phyloP scores from a whole-genome alignment of 2,329 filamentous ascomycete genomes.

The Ophiostoma novo-ulmi region DNA sequence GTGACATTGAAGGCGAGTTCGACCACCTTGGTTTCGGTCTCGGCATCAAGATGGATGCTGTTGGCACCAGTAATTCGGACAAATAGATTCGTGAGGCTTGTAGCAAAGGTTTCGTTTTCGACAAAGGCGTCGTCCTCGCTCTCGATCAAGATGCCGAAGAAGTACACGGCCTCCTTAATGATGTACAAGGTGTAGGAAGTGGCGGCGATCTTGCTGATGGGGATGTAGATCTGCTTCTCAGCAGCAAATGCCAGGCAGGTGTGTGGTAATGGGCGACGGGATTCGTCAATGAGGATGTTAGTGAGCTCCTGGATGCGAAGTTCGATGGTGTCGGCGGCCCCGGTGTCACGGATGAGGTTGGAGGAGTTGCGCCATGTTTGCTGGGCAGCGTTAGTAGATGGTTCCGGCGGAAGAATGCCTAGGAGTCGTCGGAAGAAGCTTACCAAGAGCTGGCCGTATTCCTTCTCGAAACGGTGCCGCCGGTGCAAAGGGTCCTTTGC shows the following conservation, averaged over 20 bases:
- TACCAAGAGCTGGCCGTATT: conserved; percentile 59
- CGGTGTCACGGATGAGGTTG: conserved; percentile 55
- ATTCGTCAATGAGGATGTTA: conserved; percentile 79
- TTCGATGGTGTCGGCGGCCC: conserved; percentile 59
- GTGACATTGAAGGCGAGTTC: conserved; percentile 94
- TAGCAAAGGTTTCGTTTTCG: conserved; percentile 77
- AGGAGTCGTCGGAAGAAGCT: conserved; percentile 26
- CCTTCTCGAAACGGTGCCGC: conserved; percentile 61
- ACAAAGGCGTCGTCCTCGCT: conserved; percentile 95
- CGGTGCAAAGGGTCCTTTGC: conserved; percentile 59
- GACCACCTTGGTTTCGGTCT: conserved; percentile 83
- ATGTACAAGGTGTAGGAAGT: conserved; percentile 80
- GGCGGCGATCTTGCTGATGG: conserved; percentile 82
- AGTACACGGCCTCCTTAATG: conserved; percentile 74
- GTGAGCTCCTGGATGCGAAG: conserved; percentile 59
- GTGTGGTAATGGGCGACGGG: conserved; percentile 79
- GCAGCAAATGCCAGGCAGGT: conserved; percentile 86
- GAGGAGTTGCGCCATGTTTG: conserved; percentile 58
- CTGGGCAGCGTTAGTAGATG: conserved; percentile 31
- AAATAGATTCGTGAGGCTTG: conserved; percentile 80
- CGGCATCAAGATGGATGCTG: conserved; percentile 65
- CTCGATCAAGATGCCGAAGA: conserved; percentile 90
- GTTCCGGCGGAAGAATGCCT: neutral
- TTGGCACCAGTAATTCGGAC: conserved; percentile 71
- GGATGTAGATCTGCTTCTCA: conserved; percentile 80